These are phyloP conservation scores for Primulina tabacum DNA, from an alignment of 257 asterid genomes.

Conservation along the genomic window DNA sequence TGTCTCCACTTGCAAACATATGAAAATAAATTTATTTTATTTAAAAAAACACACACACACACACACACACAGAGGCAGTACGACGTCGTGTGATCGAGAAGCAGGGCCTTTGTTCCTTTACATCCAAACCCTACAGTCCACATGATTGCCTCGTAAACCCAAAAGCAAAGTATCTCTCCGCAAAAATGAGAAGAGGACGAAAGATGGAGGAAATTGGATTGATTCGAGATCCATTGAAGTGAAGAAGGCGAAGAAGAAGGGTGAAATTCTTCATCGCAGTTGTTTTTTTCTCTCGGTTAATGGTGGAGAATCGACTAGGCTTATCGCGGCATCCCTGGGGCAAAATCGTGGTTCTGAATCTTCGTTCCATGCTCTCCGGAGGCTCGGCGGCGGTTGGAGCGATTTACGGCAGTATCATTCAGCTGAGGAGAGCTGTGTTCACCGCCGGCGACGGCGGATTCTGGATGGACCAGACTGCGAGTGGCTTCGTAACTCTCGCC, in stretches of 20 bases:
- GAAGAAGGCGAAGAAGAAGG: conserved; percentile 17
- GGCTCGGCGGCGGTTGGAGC: conserved; percentile 38
- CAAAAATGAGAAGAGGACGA: background rate
- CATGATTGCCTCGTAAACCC: background rate
- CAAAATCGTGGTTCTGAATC: conserved; percentile 35
- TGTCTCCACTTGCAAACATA: background rate
- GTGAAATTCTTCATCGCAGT: conserved; percentile 34
- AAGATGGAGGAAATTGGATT: conserved; percentile 27
- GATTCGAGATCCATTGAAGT: conserved; percentile 28
- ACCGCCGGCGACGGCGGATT: conserved; percentile 34
- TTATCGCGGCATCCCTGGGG: conserved; percentile 41
- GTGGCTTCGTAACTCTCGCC: conserved; percentile 57
- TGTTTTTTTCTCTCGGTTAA: conserved; percentile 44
- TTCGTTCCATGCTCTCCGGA: conserved; percentile 41
- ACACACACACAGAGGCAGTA: background rate
- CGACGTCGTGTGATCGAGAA: background rate
- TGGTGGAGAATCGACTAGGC: conserved; percentile 57
- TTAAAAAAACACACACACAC: too few relatives aligned
- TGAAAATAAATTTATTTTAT: background rate
- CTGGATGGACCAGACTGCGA: conserved; percentile 43
- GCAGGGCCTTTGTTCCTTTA: background rate
- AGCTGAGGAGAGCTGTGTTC: conserved; percentile 36
- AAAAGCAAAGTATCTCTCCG: too few relatives aligned
- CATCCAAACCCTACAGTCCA: background rate
- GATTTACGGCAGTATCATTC: conserved; percentile 38